Evolutionary conservation across 2,329 filamentous ascomycete species (phyloP).

Genomic region (Cryphonectria nitschkei): DNA sequence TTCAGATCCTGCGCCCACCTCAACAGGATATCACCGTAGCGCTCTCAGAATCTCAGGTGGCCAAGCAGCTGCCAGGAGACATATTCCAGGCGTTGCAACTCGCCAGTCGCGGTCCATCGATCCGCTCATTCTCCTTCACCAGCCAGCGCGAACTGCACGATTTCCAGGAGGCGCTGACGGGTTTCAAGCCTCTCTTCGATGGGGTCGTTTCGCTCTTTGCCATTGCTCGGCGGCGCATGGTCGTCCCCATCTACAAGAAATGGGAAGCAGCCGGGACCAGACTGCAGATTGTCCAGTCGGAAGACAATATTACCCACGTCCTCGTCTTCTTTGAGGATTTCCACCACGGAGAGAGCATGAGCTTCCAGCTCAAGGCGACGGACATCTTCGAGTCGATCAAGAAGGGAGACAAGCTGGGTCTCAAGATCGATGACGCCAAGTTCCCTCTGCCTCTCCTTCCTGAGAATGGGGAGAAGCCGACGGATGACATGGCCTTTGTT

Average conservation of each 20-base stretch:
- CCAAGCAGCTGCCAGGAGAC: conserved; percentile 64
- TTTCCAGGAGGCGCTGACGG: conserved; percentile 80
- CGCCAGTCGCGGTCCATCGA: conserved; percentile 61
- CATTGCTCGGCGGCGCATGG: conserved; percentile 83
- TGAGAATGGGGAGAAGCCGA: conserved; percentile 49
- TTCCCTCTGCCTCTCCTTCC: conserved; percentile 76
- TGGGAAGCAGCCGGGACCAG: conserved; percentile 84
- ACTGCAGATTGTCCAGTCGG: conserved; percentile 77
- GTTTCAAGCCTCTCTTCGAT: conserved; percentile 76
- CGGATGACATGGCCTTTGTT: conserved; percentile 70
- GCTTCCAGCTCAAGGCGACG: conserved; percentile 81
- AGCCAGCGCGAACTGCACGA: conserved; percentile 70
- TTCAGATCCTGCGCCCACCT: conserved; percentile 71
- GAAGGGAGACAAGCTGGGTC: conserved; percentile 67
- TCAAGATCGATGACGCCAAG: conserved; percentile 87
- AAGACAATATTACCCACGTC: conserved; percentile 71
- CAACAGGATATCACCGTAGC: conserved; percentile 80
- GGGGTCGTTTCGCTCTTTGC: conserved; percentile 74
- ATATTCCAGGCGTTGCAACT: conserved; percentile 67
- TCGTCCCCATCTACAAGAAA: conserved; percentile 92
- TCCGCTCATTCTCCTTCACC: conserved; percentile 73
- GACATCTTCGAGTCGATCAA: conserved; percentile 77
- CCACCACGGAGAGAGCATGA: conserved; percentile 84
- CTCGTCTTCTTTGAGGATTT: conserved; percentile 90
- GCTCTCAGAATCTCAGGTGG: conserved; percentile 68